A percentile compares a stretch with the other conserved stretches of the same genome.
Conservation (phyloP, 1,284 basidiomycete species). For the Cutaneotrichosporon arboriforme region DNA sequence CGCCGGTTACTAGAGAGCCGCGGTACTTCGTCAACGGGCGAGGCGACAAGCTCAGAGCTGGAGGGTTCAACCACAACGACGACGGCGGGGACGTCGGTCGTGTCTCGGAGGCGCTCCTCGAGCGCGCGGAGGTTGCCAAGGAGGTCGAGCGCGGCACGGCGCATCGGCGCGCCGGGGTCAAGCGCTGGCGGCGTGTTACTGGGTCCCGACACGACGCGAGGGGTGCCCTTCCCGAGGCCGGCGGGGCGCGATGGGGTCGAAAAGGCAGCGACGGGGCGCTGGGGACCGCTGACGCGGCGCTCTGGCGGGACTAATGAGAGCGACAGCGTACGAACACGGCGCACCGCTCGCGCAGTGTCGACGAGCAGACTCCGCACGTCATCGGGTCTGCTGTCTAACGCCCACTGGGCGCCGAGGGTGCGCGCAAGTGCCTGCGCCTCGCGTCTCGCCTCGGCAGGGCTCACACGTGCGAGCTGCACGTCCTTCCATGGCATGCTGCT, state of each 20-base stretch:
- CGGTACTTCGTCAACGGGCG: slow-evolving; percentile 1
- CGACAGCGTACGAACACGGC: slow-evolving; percentile 31
- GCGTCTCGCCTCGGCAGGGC: slow-evolving; percentile 22
- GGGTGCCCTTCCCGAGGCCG: background rate
- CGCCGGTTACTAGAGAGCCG: too few species aligned
- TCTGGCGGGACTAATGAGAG: slow-evolving; percentile 16
- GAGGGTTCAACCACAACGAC: slow-evolving; percentile 9
- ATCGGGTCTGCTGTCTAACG: background rate
- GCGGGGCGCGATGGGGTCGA: slow-evolving; percentile 38
- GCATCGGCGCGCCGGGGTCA: slow-evolving; percentile 12
- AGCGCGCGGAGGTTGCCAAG: slow-evolving; percentile 33
- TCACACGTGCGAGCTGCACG: slow-evolving; percentile 31
- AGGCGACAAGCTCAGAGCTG: background rate
- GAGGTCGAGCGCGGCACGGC: slow-evolving; percentile 40
- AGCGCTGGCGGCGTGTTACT: background rate
- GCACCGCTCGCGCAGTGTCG: slow-evolving; percentile 32
- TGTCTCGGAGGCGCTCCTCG: slow-evolving; percentile 36
- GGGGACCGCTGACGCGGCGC: slow-evolving; percentile 9
- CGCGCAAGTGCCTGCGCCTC: slow-evolving; percentile 25
- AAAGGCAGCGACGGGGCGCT: slow-evolving; percentile 8
- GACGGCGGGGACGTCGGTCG: slow-evolving; percentile 7
- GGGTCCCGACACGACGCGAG: background rate
- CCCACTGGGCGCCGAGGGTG: background rate
- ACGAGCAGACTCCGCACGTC: slow-evolving; percentile 12
- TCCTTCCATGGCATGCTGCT: slow-evolving; percentile 39